A percentile compares a stretch with the other conserved stretches of the same genome.
These are phyloP conservation scores for Petrea volubilis DNA, from an alignment of 257 asterid genomes.

Conservation along the genomic window DNA sequence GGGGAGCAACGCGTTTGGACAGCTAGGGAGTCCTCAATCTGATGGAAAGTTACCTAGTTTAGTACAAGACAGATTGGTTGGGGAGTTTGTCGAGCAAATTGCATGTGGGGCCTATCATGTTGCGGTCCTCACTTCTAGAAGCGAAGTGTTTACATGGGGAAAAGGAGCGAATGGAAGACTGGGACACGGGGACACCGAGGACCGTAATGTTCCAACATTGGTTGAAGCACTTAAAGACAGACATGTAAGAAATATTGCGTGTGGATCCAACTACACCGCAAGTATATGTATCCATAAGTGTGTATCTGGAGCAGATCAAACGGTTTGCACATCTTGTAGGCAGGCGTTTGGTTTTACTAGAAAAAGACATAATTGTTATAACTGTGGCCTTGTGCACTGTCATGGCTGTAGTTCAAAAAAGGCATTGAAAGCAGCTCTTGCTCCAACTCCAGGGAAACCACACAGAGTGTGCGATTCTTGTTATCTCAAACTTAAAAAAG, in stretches of 20 bases:
- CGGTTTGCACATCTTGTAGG: slow-evolving; percentile 78
- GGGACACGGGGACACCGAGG: slow-evolving; percentile 84
- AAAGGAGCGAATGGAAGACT: slow-evolving; percentile 84
- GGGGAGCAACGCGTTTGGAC: slow-evolving; percentile 76
- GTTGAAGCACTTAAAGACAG: slow-evolving; percentile 80
- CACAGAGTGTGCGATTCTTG: slow-evolving; percentile 93
- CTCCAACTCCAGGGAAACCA: slow-evolving; percentile 95
- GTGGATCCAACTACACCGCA: slow-evolving; percentile 85
- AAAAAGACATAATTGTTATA: slow-evolving; percentile 79
- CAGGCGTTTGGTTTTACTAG: slow-evolving; percentile 91
- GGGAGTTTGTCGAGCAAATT: slow-evolving; percentile 89
- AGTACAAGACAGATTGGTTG: slow-evolving; percentile 80
- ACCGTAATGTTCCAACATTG: slow-evolving; percentile 65
- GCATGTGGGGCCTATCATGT: slow-evolving; percentile 77
- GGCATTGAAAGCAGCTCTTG: slow-evolving; percentile 81
- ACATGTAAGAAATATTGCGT: slow-evolving; percentile 74
- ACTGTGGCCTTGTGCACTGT: slow-evolving; percentile 91
- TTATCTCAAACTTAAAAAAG: slow-evolving; percentile 64
- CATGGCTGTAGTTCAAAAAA: slow-evolving; percentile 88
- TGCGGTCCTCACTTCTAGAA: slow-evolving; percentile 79
- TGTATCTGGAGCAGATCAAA: slow-evolving; percentile 92
- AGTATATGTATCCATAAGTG: slow-evolving; percentile 88
- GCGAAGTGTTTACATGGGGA: slow-evolving; percentile 92
- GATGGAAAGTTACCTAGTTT: slow-evolving; percentile 74
- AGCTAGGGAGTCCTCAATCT: slow-evolving; percentile 71